Evolutionary conservation across 768 basidiomycete species (phyloP).

Genomic region (Crepidotus variabilis): DNA sequence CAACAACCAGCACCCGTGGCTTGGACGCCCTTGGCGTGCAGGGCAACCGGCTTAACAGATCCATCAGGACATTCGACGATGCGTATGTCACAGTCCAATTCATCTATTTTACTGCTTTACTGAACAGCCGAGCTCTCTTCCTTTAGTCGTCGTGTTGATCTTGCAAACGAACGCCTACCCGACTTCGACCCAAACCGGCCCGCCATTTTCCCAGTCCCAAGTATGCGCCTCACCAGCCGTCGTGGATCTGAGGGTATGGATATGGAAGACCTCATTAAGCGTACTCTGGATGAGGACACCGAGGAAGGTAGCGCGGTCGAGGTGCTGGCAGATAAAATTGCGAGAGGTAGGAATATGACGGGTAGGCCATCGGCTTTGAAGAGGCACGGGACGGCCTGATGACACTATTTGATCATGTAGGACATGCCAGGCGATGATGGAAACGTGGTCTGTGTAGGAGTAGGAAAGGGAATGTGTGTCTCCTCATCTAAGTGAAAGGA

Average conservation of each 20-base stretch:
- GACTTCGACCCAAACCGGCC: slow-evolving; percentile 38
- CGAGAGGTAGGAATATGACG: slow-evolving; percentile 42
- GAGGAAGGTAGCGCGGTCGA: slow-evolving; percentile 52
- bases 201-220: slow-evolving; percentile 56
- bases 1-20: slow-evolving; percentile 26
- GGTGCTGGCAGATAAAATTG: slow-evolving; percentile 58
- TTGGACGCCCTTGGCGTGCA: slow-evolving; percentile 62
- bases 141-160: slow-evolving; percentile 64
- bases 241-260: slow-evolving; percentile 41
- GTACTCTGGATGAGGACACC: slow-evolving; percentile 52
- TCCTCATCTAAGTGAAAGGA: too few relatives aligned
- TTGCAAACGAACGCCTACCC: slow-evolving; percentile 74
- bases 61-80: slow-evolving; percentile 71
- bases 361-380: slow-evolving; percentile 53
- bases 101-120: neutral
- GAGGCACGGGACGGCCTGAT: slow-evolving; percentile 56
- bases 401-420: slow-evolving; percentile 1
- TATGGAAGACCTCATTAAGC: slow-evolving; percentile 66
- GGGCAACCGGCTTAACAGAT: slow-evolving; percentile 51
- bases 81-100: slow-evolving; percentile 46
- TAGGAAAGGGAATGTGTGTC: too few relatives aligned
- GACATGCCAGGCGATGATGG: neutral
- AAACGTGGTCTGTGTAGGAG: too few relatives aligned
- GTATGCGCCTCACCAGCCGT: slow-evolving; percentile 44
- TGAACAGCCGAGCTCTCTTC: neutral